phyloP scores from a whole-genome alignment of 257 asterid species.

The Schizonepeta tenuifolia region DNA sequence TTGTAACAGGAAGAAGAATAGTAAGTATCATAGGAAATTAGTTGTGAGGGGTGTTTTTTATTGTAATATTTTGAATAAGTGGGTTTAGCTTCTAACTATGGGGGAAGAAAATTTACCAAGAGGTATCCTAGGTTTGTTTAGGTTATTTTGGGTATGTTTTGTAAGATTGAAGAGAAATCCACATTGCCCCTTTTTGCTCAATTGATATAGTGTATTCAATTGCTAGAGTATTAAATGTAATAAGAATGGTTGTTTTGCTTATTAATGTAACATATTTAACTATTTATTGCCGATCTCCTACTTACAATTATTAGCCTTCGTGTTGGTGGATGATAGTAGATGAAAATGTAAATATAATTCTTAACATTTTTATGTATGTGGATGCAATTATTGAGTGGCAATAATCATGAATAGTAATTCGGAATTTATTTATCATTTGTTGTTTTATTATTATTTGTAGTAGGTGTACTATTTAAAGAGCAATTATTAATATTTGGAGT shows the following conservation, averaged over 20 bases:
- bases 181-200: slow-evolving; percentile 25
- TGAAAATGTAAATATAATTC: slow-evolving; percentile 23
- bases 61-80: slow-evolving; percentile 35
- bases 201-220: slow-evolving; percentile 32
- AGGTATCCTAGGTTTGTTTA: neutral
- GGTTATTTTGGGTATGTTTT: slow-evolving; percentile 29
- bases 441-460: neutral
- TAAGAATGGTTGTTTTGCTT: slow-evolving; percentile 33
- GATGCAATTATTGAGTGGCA: slow-evolving; percentile 26
- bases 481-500: slow-evolving; percentile 26
- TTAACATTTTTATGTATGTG: neutral
- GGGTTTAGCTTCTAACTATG: slow-evolving; percentile 20
- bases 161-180: slow-evolving; percentile 25
- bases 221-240: slow-evolving; percentile 38
- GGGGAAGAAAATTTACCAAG: neutral
- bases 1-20: slow-evolving; percentile 28
- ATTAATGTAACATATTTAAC: slow-evolving; percentile 18
- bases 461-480: slow-evolving; percentile 18
- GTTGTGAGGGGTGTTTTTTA: slow-evolving; percentile 16
- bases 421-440: slow-evolving; percentile 13
- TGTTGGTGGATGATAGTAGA: slow-evolving; percentile 37
- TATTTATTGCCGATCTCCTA: slow-evolving; percentile 27
- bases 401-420: slow-evolving; percentile 23
- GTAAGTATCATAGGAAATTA: slow-evolving; percentile 25
- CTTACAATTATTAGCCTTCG: slow-evolving; percentile 26